A percentile compares a stretch with the other conserved stretches of the same genome.
These are phyloP conservation scores for Marasmius sp. DNA, from an alignment of 1,284 basidiomycete species.

Conservation along the genomic window DNA sequence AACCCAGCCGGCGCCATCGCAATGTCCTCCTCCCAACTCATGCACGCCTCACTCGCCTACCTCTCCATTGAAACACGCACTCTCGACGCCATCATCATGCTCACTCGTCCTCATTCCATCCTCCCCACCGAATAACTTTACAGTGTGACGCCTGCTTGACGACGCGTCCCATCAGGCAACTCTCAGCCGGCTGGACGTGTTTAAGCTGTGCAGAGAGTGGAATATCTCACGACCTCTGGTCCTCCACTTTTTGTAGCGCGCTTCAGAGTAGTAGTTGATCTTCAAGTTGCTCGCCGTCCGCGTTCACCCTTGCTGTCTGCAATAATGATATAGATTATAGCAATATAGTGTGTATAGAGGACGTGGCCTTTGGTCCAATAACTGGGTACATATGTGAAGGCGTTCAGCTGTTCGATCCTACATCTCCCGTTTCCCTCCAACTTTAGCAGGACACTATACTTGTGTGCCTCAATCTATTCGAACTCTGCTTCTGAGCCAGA, in stretches of 20 bases:
- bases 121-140: slow-evolving; percentile 36
- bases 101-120: too few relatives aligned
- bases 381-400: too few relatives aligned
- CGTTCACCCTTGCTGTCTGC: too few relatives aligned
- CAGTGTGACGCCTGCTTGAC: slow-evolving; percentile 67
- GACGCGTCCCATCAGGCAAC: slow-evolving; percentile 41
- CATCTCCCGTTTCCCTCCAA: too few relatives aligned
- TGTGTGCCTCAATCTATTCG: too few relatives aligned
- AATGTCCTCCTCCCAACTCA: slow-evolving; percentile 38
- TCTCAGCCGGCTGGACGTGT: slow-evolving; percentile 62
- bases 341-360: too few relatives aligned
- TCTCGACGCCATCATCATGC: slow-evolving; percentile 39
- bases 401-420: too few relatives aligned
- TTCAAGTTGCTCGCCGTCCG: too few relatives aligned
- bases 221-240: slow-evolving; percentile 70
- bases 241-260: slow-evolving; percentile 68
- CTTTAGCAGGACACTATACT: too few relatives aligned
- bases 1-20: slow-evolving; percentile 19
- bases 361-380: too few relatives aligned
- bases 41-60: slow-evolving; percentile 50
- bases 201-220: slow-evolving; percentile 62
- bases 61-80: slow-evolving; percentile 42
- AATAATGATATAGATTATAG: too few relatives aligned
- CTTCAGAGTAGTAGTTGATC: slow-evolving; percentile 52
- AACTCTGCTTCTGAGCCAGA: too few relatives aligned